Conservation (phyloP, 2,329 filamentous ascomycete genomes). For the Bipolaris gigantea region DNA sequence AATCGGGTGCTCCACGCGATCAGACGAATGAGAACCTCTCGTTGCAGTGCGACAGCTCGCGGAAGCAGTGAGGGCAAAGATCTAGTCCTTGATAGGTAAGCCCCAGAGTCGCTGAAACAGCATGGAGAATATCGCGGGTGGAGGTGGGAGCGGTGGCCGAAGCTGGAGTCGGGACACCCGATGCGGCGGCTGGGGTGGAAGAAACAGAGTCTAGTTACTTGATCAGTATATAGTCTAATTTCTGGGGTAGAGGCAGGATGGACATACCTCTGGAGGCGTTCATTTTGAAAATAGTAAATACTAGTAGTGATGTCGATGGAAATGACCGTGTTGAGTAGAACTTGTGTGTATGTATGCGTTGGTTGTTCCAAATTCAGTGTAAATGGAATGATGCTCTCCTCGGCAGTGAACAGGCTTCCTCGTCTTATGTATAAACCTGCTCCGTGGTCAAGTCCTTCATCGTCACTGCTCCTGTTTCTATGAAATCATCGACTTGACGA, state of each 20-base stretch:
- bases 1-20: background rate
- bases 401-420: background rate
- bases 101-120: slow-evolving; percentile 22
- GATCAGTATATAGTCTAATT: background rate
- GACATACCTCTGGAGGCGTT: slow-evolving; percentile 27
- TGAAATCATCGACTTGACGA: slow-evolving; percentile 20
- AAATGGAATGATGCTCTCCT: background rate
- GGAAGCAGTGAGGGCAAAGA: slow-evolving; percentile 34
- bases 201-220: slow-evolving; percentile 23
- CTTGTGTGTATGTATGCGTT: background rate
- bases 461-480: slow-evolving; percentile 3
- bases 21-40: slow-evolving; percentile 31
- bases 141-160: slow-evolving; percentile 17
- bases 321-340: background rate
- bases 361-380: background rate
- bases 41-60: slow-evolving; percentile 31
- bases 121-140: slow-evolving; percentile 28
- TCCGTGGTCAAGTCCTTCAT: slow-evolving; percentile 11
- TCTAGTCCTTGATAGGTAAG: slow-evolving; percentile 26
- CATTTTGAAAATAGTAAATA: slow-evolving; percentile 15
- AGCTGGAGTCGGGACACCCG: slow-evolving; percentile 25
- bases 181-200: slow-evolving; percentile 29
- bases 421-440: slow-evolving; percentile 16
- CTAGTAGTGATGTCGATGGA: background rate
- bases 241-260: background rate